A percentile compares a stretch with the other conserved stretches of the same genome.
phyloP scores from a whole-genome alignment of 345 rosid species.

The Citrus australasica region DNA sequence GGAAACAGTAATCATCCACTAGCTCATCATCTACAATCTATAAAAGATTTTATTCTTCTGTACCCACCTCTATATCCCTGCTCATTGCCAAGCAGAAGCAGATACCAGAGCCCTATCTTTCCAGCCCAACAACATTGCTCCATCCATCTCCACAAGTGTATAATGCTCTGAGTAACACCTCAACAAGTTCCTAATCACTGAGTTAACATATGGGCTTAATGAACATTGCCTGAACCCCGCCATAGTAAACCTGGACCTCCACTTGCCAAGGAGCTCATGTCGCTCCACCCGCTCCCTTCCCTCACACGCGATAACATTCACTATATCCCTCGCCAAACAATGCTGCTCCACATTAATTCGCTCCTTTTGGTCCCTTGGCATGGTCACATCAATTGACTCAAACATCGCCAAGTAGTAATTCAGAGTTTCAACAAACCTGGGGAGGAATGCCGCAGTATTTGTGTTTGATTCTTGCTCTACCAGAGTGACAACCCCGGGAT shows the following conservation, averaged over 20 bases:
- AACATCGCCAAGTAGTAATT: constrained; percentile 67
- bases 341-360: constrained; percentile 56
- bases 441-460: constrained; percentile 65
- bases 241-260: constrained; percentile 72
- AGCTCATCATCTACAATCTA: not conserved
- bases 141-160: constrained; percentile 54
- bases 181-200: constrained; percentile 48
- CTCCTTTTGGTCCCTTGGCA: constrained; percentile 47
- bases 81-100: constrained; percentile 70
- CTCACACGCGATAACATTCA: constrained; percentile 63
- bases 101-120: constrained; percentile 56
- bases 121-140: constrained; percentile 69
- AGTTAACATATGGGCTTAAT: constrained; percentile 48
- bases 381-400: constrained; percentile 59
- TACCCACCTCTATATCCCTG: not conserved
- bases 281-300: constrained; percentile 72
- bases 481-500: constrained; percentile 58
- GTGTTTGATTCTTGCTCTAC: constrained; percentile 82
- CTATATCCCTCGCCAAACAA: constrained; percentile 65
- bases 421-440: constrained; percentile 53
- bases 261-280: constrained; percentile 66
- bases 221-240: constrained; percentile 62
- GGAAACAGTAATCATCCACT: not conserved
- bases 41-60: constrained; percentile 5
- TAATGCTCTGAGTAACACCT: constrained; percentile 51